Base-by-base conservation (phyloP, 257 asterid genomes). In the Fraxinus cuspidata region DNA sequence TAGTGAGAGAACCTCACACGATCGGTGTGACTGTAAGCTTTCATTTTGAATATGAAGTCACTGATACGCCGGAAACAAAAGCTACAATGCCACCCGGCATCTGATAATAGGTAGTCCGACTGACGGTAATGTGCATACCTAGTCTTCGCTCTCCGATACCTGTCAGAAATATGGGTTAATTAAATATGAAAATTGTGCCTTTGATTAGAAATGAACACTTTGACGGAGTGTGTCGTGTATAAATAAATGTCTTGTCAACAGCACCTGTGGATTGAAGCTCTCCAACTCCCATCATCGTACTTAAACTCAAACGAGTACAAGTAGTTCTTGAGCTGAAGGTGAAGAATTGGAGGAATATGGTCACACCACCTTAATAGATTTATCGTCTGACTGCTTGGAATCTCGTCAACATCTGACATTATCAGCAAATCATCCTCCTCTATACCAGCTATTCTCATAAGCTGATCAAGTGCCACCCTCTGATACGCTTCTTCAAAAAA, bases 81-180 rank as follows among this genome's bases (percentile, higher is more conserved):
- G 89, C 94, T 91, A 42, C 96, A 91, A 76, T 91, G 96, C 96
- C 96, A 91, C 8, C 96, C 96, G 0, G 96, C 80, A 60, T 91
- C 96, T 0, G 96, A 80, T 21, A 91, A 34, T 12, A 89, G 82
- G 72, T 80, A 82, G 51, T 91, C 91, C 0, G 92, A 75, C 40
- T 87, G 94, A 1, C 96, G 89, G 25, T 82, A 89, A 66, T 91
- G 96, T 8, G 88, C 94, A 29, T 91, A 89, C 49, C 85, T 77
- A 1, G 96, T 89, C 76, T 73, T 85, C n/a, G 84, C 88, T 35
- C 27, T 58, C 18, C 81, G 81, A 37, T 89, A 91, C 75, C 90
- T 63, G 32, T 63, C 13, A 58, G 23, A 7, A n/a, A 47, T 3
- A 15, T 47, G n/a, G 15, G 16, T 47, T 47, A 47, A 16, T 13